Evolutionary conservation across 306 rosid species (phyloP).

Genomic region (Rosa multiflora): DNA sequence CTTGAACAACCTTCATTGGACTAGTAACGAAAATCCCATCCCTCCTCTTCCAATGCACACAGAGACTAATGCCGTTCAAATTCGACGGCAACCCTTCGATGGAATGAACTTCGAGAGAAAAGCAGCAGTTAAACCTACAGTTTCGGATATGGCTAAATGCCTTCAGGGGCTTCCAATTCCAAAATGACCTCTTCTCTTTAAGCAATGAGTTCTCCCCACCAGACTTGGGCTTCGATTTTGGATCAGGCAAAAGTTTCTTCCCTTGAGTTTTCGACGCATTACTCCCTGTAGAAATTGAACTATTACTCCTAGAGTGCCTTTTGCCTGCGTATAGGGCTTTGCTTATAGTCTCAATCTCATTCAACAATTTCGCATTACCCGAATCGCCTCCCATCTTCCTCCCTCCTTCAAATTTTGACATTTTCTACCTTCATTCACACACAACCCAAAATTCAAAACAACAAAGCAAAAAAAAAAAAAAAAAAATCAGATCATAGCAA

Average conservation of each 20-base stretch:
- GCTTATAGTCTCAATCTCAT: constrained; percentile 64
- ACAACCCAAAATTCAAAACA: constrained; percentile 11
- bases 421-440: constrained; percentile 31
- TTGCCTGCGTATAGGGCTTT: constrained; percentile 47
- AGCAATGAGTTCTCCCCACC: constrained; percentile 37
- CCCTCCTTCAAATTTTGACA: constrained; percentile 54
- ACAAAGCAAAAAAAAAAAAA: background rate
- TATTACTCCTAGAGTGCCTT: constrained; percentile 33
- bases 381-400: constrained; percentile 62
- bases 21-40: constrained; percentile 62
- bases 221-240: constrained; percentile 38
- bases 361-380: constrained; percentile 47
- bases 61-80: constrained; percentile 47
- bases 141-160: constrained; percentile 59
- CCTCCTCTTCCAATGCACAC: constrained; percentile 84
- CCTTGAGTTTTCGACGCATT: constrained; percentile 38
- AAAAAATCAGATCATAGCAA: constrained; percentile 20
- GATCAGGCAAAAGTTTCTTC: constrained; percentile 35
- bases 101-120: constrained; percentile 74
- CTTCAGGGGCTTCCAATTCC: constrained; percentile 82
- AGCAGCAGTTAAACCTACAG: constrained; percentile 70
- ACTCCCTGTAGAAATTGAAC: constrained; percentile 26
- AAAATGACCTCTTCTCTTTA: constrained; percentile 83
- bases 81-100: constrained; percentile 63
- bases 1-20: constrained; percentile 62